These are phyloP conservation scores for Clarkia xantiana DNA, from an alignment of 345 rosid species.

Conservation along the genomic window DNA sequence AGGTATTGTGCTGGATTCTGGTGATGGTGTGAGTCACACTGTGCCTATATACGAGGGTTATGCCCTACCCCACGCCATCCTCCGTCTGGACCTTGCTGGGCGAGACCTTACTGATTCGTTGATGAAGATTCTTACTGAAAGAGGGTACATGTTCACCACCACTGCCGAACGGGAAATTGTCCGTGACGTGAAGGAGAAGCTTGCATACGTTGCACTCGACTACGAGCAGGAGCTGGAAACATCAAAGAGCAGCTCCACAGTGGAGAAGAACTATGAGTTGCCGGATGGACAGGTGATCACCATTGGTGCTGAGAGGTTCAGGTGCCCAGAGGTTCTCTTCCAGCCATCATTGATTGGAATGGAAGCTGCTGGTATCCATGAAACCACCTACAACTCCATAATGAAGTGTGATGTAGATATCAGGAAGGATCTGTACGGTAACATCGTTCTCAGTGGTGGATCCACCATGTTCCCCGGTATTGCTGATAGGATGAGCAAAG, in stretches of 20 bases:
- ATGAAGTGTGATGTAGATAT: slow-evolving; percentile 60
- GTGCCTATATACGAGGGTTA: slow-evolving; percentile 55
- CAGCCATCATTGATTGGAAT: slow-evolving; percentile 54
- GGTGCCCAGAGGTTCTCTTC: slow-evolving; percentile 57
- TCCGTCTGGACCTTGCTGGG: slow-evolving; percentile 48
- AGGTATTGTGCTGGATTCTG: slow-evolving; percentile 68
- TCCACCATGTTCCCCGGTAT: slow-evolving; percentile 52
- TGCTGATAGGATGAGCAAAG: slow-evolving; percentile 53
- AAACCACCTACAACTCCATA: slow-evolving; percentile 52
- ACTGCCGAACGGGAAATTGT: slow-evolving; percentile 80
- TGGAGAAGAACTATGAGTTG: slow-evolving; percentile 50
- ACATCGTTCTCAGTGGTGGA: slow-evolving; percentile 50
- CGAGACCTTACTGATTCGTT: slow-evolving; percentile 49
- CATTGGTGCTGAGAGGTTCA: slow-evolving; percentile 58
- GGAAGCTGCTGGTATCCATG: slow-evolving; percentile 59
- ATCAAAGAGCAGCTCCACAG: slow-evolving; percentile 48
- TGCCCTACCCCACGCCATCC: slow-evolving; percentile 52
- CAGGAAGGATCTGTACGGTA: slow-evolving; percentile 49
- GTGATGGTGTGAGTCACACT: slow-evolving; percentile 60
- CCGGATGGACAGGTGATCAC: slow-evolving; percentile 54
- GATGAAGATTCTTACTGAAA: slow-evolving; percentile 52
- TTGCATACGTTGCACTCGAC: slow-evolving; percentile 46
- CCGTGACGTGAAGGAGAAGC: slow-evolving; percentile 77
- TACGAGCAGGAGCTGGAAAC: slow-evolving; percentile 49
- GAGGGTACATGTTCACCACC: slow-evolving; percentile 61